phyloP scores from a whole-genome alignment of 2,329 filamentous ascomycete species.

The Tolypocladium paradoxum region DNA sequence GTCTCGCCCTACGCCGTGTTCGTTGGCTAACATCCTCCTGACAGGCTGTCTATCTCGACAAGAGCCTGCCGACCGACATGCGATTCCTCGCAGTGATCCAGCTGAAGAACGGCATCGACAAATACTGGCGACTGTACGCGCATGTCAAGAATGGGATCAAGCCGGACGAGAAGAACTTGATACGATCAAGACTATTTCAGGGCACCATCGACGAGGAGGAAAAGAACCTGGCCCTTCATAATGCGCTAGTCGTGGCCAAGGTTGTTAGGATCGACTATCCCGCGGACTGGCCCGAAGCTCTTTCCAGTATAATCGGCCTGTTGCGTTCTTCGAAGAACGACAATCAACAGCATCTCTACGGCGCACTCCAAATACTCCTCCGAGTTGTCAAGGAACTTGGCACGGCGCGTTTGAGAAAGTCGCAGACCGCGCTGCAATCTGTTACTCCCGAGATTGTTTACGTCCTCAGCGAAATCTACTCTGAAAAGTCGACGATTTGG shows the following conservation, averaged over 20 bases:
- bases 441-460: constrained; percentile 77
- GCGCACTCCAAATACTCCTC: constrained; percentile 66
- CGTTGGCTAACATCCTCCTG: background rate
- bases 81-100: constrained; percentile 88
- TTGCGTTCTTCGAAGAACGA: constrained; percentile 43
- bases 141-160: constrained; percentile 52
- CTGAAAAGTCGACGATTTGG: constrained; percentile 63
- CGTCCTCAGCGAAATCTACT: constrained; percentile 68
- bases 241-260: constrained; percentile 79
- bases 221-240: constrained; percentile 69
- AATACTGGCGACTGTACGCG: constrained; percentile 69
- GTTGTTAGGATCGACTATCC: constrained; percentile 86
- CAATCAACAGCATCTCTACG: constrained; percentile 56
- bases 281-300: constrained; percentile 63
- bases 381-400: constrained; percentile 86
- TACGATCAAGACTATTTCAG: constrained; percentile 65
- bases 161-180: constrained; percentile 63
- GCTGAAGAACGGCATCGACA: constrained; percentile 93
- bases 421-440: constrained; percentile 65
- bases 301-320: constrained; percentile 50
- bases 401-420: constrained; percentile 64
- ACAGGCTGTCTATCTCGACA: constrained; percentile 73
- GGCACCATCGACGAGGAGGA: constrained; percentile 70
- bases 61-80: constrained; percentile 61
- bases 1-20: background rate